A percentile compares a stretch with the other conserved stretches of the same genome.
Evolutionary conservation across 768 basidiomycete species (phyloP).

Genomic region (Butyriboletus loyo): DNA sequence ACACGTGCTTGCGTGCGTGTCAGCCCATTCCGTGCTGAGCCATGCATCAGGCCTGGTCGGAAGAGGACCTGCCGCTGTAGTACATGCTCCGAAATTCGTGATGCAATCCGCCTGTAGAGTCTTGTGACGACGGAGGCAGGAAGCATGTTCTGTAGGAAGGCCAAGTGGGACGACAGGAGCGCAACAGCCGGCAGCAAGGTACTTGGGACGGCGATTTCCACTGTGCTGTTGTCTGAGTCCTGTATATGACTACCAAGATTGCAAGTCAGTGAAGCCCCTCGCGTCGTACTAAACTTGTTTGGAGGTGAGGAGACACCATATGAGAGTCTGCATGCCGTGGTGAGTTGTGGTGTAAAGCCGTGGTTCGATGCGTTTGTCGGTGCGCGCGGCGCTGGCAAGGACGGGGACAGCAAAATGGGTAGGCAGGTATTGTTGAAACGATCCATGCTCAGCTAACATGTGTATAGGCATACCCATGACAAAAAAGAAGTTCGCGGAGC

Average conservation of each 20-base stretch:
- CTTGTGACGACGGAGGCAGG: constrained; percentile 53
- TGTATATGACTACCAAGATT: constrained; percentile 9
- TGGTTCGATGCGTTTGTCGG: constrained; percentile 99
- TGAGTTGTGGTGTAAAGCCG: constrained; percentile 93
- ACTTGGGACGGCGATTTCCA: constrained; percentile 55
- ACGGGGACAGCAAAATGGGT: constrained; percentile 82
- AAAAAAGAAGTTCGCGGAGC: constrained; percentile 98
- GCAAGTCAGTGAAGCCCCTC: constrained; percentile 3
- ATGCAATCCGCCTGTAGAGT: constrained; percentile 73
- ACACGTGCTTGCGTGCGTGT: constrained; percentile 49
- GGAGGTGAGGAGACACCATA: constrained; percentile 89
- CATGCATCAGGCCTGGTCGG: constrained; percentile 61
- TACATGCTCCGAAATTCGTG: constrained; percentile 72
- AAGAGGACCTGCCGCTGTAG: constrained; percentile 80
- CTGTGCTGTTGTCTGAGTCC: constrained; percentile 8
- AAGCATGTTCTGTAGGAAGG: constrained; percentile 61
- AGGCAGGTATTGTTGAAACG: constrained; percentile 18
- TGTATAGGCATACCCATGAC: constrained; percentile 85
- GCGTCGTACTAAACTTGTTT: constrained; percentile 90
- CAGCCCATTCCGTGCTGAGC: constrained; percentile 18
- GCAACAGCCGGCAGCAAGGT: constrained; percentile 75
- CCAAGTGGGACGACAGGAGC: constrained; percentile 75
- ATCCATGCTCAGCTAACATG: constrained; percentile 2
- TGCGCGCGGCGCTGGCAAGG: constrained; percentile 70
- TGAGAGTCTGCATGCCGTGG: constrained; percentile 91